Conservation (phyloP, 225 moss, liverwort and hornwort species). For the Anthoceros angustus region DNA sequence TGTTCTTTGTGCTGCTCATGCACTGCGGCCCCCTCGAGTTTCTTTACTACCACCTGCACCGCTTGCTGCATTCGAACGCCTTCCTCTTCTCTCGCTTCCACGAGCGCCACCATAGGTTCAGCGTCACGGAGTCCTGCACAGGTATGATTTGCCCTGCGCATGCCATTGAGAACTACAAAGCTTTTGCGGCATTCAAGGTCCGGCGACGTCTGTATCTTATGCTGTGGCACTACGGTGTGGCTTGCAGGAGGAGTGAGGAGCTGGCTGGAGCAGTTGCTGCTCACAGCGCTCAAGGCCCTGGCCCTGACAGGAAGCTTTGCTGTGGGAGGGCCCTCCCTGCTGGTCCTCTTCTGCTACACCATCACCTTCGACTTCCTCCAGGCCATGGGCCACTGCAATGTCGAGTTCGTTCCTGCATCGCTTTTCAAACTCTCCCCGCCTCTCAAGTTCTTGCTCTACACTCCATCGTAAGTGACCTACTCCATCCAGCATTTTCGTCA, state of each 20-base stretch:
- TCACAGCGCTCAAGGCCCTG: slow-evolving; percentile 31
- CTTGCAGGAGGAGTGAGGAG: slow-evolving; percentile 39
- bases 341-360: slow-evolving; percentile 62
- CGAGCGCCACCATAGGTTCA: slow-evolving; percentile 47
- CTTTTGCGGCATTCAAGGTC: not conserved
- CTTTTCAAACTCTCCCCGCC: slow-evolving; percentile 24
- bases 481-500: no score
- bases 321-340: slow-evolving; percentile 37
- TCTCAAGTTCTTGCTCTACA: slow-evolving; percentile 58
- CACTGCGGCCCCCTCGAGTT: slow-evolving; percentile 55
- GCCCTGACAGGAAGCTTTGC: slow-evolving; percentile 37
- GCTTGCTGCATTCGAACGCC: slow-evolving; percentile 34
- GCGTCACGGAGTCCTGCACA: slow-evolving; percentile 56
- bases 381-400: slow-evolving; percentile 60
- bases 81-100: slow-evolving; percentile 42
- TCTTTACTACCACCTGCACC: slow-evolving; percentile 85
- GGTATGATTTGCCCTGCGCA: slow-evolving; percentile 18
- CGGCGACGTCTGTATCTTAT: not conserved
- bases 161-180: not conserved
- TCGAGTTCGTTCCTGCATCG: slow-evolving; percentile 33
- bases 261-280: slow-evolving; percentile 54
- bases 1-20: slow-evolving; percentile 22
- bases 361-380: slow-evolving; percentile 55
- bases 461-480: slow-evolving; percentile 57
- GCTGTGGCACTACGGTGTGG: not conserved